A percentile compares a stretch with the other conserved stretches of the same genome.
These are phyloP conservation scores for Rhodotorula mucilaginosa DNA, from an alignment of 1,284 basidiomycete species.

Conservation along the genomic window DNA sequence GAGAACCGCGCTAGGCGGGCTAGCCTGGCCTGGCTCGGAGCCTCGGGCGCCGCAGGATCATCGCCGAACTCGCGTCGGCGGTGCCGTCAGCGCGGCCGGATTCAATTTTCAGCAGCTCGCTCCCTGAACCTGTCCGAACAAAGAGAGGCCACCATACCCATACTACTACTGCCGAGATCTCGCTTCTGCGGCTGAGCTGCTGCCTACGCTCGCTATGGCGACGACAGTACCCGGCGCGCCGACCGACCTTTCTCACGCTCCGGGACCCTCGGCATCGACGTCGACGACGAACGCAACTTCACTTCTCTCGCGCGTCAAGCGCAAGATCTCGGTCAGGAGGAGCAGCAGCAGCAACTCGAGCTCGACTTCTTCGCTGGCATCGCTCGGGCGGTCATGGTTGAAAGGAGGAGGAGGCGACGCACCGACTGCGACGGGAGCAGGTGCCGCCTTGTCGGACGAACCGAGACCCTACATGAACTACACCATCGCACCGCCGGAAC, in stretches of 20 bases:
- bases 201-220: neutral
- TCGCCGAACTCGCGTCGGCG: too few species aligned
- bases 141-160: too few species aligned
- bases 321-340: neutral
- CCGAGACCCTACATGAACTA: constrained; percentile 10
- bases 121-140: too few species aligned
- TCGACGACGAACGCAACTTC: neutral
- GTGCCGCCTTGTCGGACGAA: neutral
- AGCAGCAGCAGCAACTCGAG: neutral
- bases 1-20: too few species aligned
- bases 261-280: neutral
- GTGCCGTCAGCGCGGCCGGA: too few species aligned
- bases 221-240: neutral
- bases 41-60: too few species aligned
- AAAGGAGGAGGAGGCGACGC: neutral
- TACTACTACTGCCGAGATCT: neutral
- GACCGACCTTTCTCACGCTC: neutral
- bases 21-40: too few species aligned
- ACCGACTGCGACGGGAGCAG: neutral
- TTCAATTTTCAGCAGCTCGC: too few species aligned
- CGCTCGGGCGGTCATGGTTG: neutral
- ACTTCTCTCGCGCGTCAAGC: constrained; percentile 5
- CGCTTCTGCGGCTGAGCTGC: too few species aligned
- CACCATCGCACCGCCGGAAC: constrained; percentile 21
- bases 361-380: neutral